These are phyloP conservation scores for Cyberlindnera mycetangii DNA, from an alignment of 805 yeast genomes.

Conservation along the genomic window DNA sequence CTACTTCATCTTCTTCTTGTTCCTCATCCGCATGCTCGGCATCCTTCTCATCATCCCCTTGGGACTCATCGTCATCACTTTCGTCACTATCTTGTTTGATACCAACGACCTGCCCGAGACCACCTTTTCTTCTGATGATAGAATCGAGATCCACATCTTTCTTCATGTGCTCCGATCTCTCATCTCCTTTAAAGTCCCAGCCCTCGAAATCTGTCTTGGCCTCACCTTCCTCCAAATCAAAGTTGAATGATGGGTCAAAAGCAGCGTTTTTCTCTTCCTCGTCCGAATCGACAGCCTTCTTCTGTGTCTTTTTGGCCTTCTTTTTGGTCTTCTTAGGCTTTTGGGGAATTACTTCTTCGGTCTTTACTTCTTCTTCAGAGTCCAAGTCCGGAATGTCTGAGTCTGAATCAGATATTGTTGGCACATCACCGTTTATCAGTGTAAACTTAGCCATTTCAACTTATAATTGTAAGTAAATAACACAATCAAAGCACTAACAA, in stretches of 20 bases:
- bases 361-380: slow-evolving; percentile 38
- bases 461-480: background rate
- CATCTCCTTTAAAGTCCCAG: slow-evolving; percentile 76
- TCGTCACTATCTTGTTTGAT: slow-evolving; percentile 38
- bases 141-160: slow-evolving; percentile 83
- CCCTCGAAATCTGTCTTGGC: slow-evolving; percentile 55
- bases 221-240: slow-evolving; percentile 61
- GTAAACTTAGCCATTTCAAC: slow-evolving; percentile 26
- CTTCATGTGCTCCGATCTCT: slow-evolving; percentile 24
- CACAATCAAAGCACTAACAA: background rate
- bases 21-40: slow-evolving; percentile 32
- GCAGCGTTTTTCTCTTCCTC: slow-evolving; percentile 46
- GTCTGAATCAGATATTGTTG: slow-evolving; percentile 77
- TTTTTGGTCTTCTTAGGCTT: slow-evolving; percentile 3
- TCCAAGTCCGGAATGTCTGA: slow-evolving; percentile 59
- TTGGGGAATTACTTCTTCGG: slow-evolving; percentile 15
- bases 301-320: slow-evolving; percentile 3
- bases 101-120: slow-evolving; percentile 55
- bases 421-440: slow-evolving; percentile 52
- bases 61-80: slow-evolving; percentile 36
- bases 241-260: slow-evolving; percentile 71
- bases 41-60: slow-evolving; percentile 35
- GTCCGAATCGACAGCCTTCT: slow-evolving; percentile 26
- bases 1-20: slow-evolving; percentile 36
- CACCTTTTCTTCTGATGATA: slow-evolving; percentile 84